Evolutionary conservation across 257 asterid genomes (phyloP).

Genomic region (Fraxinus pennsylvanica): DNA sequence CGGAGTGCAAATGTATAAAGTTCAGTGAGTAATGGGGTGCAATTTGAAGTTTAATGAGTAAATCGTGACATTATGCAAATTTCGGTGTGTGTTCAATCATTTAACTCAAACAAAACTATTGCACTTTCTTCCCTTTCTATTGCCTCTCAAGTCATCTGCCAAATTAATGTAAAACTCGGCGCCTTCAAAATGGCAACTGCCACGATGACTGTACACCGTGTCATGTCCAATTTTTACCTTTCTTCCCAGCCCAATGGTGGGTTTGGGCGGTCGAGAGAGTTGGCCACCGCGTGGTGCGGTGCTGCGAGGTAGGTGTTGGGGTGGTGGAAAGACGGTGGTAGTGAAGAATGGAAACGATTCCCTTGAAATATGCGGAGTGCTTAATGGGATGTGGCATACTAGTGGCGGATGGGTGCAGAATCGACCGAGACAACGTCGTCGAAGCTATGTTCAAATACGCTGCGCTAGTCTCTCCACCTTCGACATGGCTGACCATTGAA

Average conservation of each 20-base stretch:
- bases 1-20: no score
- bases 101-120: no score
- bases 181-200: constrained; percentile 35
- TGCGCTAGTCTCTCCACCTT: constrained; percentile 91
- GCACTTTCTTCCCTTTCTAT: no score
- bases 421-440: constrained; percentile 84
- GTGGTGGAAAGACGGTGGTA: constrained; percentile 47
- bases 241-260: constrained; percentile 22
- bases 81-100: no score
- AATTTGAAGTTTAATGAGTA: no score
- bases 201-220: constrained; percentile 39
- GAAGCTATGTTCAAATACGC: constrained; percentile 86
- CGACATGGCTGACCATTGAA: constrained; percentile 98
- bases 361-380: constrained; percentile 80
- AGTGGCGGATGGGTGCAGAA: constrained; percentile 98
- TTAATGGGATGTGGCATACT: constrained; percentile 96
- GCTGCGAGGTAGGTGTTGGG: constrained; percentile 51
- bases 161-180: no score
- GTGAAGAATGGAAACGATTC: constrained; percentile 70
- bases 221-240: constrained; percentile 24
- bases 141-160: no score
- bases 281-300: constrained; percentile 38
- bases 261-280: constrained; percentile 20
- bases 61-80: no score
- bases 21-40: no score